Percentiles rank a stretch among this genome's conserved stretches.
phyloP scores from a whole-genome alignment of 2,329 filamentous ascomycete genomes.

The Chaetoscypha palmicola region DNA sequence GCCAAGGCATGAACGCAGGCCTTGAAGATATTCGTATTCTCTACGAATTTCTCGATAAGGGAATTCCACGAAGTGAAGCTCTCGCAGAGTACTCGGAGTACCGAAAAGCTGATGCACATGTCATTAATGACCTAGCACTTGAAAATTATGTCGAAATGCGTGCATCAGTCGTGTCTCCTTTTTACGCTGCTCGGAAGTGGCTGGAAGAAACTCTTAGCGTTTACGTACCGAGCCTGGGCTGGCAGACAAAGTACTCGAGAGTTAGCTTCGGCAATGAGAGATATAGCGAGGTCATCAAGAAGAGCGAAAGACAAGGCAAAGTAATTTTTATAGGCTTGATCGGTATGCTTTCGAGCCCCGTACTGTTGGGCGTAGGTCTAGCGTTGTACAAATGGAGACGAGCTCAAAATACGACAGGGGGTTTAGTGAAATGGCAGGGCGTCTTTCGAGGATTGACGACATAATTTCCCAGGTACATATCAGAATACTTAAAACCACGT shows the following conservation, averaged over 20 bases:
- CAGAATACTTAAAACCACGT: too few species aligned
- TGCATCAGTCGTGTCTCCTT: slow-evolving; percentile 66
- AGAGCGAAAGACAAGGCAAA: slow-evolving; percentile 60
- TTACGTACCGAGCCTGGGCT: slow-evolving; percentile 70
- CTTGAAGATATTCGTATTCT: slow-evolving; percentile 89
- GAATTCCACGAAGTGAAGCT: slow-evolving; percentile 55
- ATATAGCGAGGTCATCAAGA: slow-evolving; percentile 73
- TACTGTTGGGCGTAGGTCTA: slow-evolving; percentile 17
- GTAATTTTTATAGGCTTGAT: slow-evolving; percentile 20
- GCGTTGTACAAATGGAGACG: slow-evolving; percentile 17
- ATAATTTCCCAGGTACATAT: too few species aligned
- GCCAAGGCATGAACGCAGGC: slow-evolving; percentile 95
- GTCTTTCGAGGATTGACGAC: not conserved
- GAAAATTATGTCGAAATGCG: slow-evolving; percentile 95
- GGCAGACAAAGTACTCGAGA: slow-evolving; percentile 86
- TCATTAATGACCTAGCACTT: slow-evolving; percentile 87
- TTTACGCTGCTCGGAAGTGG: slow-evolving; percentile 75
- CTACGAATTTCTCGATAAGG: slow-evolving; percentile 71
- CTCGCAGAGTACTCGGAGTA: slow-evolving; percentile 68
- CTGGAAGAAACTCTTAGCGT: slow-evolving; percentile 78
- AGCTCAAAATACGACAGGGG: not conserved
- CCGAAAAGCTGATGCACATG: slow-evolving; percentile 71
- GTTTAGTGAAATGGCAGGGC: not conserved
- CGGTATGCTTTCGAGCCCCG: slow-evolving; percentile 12
- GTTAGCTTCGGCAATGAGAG: slow-evolving; percentile 91